These are phyloP conservation scores for Ajuga chamaepitys DNA, from an alignment of 257 asterid genomes.

Conservation along the genomic window DNA sequence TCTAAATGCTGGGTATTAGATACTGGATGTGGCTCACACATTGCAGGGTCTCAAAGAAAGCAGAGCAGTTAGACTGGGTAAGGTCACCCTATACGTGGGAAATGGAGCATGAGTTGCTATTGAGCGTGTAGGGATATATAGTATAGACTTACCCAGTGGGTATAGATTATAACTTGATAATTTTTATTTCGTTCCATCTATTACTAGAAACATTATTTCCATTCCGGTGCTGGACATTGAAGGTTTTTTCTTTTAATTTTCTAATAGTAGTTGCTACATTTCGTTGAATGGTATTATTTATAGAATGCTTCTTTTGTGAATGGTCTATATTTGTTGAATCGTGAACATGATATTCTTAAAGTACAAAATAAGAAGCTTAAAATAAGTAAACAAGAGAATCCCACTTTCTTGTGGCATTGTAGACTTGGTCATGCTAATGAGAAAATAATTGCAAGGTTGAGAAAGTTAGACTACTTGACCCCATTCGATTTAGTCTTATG, in stretches of 20 bases:
- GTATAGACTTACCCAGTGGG: not conserved
- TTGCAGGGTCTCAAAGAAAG: not conserved
- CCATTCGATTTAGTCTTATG: no score
- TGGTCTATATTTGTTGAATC: not conserved
- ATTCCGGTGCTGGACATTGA: not conserved
- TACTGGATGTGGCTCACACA: not conserved
- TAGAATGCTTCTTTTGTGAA: not conserved
- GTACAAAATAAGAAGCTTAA: not conserved
- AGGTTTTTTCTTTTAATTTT: no score
- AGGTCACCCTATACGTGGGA: no score
- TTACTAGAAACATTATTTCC: not conserved
- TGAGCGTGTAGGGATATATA: not conserved
- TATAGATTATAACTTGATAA: not conserved
- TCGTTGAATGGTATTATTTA: not conserved
- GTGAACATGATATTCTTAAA: not conserved
- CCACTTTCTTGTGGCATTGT: no score
- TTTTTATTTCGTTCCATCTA: not conserved
- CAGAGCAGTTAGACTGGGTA: not conserved
- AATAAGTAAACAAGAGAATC: no score
- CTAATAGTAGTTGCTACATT: no score
- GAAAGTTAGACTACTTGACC: no score
- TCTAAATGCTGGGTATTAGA: no score
- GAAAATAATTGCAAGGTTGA: no score
- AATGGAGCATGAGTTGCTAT: not conserved
- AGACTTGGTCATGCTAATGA: no score